A percentile compares a stretch with the other conserved stretches of the same genome.
These are phyloP conservation scores for Thelonectria blattea DNA, from an alignment of 2,329 filamentous ascomycete species.

Conservation along the genomic window DNA sequence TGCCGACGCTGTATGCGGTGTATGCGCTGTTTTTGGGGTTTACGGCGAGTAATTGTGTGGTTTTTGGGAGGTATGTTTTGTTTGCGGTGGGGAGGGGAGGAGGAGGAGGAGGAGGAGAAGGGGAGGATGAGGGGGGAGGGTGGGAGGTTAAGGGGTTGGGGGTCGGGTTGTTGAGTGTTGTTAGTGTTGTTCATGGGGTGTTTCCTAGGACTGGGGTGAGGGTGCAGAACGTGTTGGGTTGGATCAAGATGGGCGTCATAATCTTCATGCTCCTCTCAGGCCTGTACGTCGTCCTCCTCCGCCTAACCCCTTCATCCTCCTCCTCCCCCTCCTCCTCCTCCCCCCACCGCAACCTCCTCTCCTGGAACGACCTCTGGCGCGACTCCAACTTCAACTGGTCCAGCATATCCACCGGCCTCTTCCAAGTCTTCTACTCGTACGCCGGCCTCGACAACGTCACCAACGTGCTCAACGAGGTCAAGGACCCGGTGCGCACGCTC, in stretches of 20 bases:
- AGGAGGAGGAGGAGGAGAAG: no score
- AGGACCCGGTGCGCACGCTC: conserved; percentile 69
- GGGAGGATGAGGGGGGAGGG: conserved; percentile 54
- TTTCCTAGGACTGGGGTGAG: conserved; percentile 63
- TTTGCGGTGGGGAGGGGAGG: conserved; percentile 67
- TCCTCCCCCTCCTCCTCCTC: conserved; percentile 15
- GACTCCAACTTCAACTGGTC: conserved; percentile 74
- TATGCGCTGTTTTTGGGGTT: conserved; percentile 70
- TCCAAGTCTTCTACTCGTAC: conserved; percentile 74
- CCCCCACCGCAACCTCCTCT: conserved; percentile 27
- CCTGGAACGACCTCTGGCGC: conserved; percentile 65
- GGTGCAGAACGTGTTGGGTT: conserved; percentile 67
- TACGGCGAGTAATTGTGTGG: conserved; percentile 72
- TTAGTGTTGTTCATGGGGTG: conserved; percentile 65
- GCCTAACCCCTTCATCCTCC: conserved; percentile 32
- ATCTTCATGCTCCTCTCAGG: conserved; percentile 67
- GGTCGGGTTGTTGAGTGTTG: conserved; percentile 58
- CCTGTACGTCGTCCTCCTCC: conserved; percentile 62
- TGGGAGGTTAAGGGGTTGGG: conserved; percentile 60
- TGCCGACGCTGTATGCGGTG: conserved; percentile 67
- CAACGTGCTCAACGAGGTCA: conserved; percentile 75
- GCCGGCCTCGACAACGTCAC: conserved; percentile 70
- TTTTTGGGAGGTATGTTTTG: conserved; percentile 70
- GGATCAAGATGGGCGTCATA: conserved; percentile 66
- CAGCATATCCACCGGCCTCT: conserved; percentile 68